A percentile compares a stretch with the other conserved stretches of the same genome.
Conservation (phyloP, 2,329 filamentous ascomycete genomes). For the Microthyrium microscopicum region DNA sequence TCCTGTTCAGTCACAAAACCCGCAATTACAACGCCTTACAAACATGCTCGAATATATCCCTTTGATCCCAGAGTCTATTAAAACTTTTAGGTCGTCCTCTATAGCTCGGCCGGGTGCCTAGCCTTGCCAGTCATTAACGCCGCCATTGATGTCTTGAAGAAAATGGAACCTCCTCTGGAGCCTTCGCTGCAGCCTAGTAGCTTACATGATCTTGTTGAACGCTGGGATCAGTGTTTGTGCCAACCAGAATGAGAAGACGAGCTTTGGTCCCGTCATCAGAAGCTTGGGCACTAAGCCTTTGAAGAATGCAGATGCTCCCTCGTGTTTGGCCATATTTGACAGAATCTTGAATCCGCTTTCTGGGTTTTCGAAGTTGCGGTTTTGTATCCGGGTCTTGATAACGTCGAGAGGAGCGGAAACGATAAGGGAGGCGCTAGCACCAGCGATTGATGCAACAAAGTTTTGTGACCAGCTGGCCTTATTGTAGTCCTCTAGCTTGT, state of each 20-base stretch:
- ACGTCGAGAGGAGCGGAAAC: conserved; percentile 95
- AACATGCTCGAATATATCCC: no score
- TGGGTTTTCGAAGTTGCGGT: conserved; percentile 96
- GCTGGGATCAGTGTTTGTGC: conserved; percentile 94
- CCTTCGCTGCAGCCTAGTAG: no score
- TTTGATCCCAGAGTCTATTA: no score
- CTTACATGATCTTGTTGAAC: conserved; percentile 53
- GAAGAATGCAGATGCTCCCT: conserved; percentile 80
- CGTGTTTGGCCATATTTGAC: conserved; percentile 80
- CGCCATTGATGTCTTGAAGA: no score
- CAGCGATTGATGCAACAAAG: conserved; percentile 89
- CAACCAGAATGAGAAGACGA: conserved; percentile 99
- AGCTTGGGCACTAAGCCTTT: conserved; percentile 96
- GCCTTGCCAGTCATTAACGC: no score
- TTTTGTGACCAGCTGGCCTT: conserved; percentile 87
- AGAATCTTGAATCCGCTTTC: conserved; percentile 88
- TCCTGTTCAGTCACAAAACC: no score
- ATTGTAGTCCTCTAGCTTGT: conserved; percentile 86
- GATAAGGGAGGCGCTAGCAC: conserved; percentile 84
- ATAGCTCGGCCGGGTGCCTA: no score
- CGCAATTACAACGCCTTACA: no score
- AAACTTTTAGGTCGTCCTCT: no score
- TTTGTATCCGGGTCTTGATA: conserved; percentile 97
- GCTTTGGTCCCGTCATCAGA: conserved; percentile 96
- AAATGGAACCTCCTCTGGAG: no score